phyloP scores from a whole-genome alignment of 768 basidiomycete species.

The Amanita pallidorosea region DNA sequence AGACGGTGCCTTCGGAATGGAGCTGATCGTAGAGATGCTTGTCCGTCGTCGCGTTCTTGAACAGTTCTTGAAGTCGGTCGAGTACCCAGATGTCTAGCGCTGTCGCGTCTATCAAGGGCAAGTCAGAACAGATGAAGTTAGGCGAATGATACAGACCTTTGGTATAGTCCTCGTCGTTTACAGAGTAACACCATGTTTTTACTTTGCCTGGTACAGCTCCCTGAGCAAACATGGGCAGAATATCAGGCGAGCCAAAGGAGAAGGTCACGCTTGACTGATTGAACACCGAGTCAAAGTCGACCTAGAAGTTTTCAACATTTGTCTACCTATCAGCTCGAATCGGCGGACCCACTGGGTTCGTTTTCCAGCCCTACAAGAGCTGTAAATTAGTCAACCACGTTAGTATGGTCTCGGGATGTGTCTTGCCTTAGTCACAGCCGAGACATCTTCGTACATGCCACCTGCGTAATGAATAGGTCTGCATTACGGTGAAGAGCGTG shows the following conservation, averaged over 20 bases:
- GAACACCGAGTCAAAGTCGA: conserved; percentile 84
- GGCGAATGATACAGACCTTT: conserved; percentile 37
- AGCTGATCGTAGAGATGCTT: conserved; percentile 37
- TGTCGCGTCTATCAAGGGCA: conserved; percentile 50
- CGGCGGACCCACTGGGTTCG: conserved; percentile 52
- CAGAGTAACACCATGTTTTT: conserved; percentile 65
- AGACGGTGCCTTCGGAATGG: conserved; percentile 49
- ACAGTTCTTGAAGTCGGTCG: conserved; percentile 49
- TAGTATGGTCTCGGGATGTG: neutral
- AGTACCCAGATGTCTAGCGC: conserved; percentile 72
- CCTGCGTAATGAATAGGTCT: conserved; percentile 20
- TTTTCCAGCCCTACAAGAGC: conserved; percentile 64
- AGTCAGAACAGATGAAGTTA: neutral
- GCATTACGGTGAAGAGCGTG: neutral
- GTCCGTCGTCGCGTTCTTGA: conserved; percentile 55
- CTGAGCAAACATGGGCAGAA: conserved; percentile 78
- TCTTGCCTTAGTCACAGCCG: conserved; percentile 72
- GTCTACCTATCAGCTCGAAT: neutral
- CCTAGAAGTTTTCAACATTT: conserved; percentile 22
- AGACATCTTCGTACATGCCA: conserved; percentile 89
- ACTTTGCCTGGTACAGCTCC: conserved; percentile 65
- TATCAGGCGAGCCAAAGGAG: conserved; percentile 84
- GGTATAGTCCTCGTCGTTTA: conserved; percentile 78
- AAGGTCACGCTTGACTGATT: conserved; percentile 72
- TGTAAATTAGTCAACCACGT: conserved; percentile 7